Percentiles rank a stretch among this genome's conserved stretches.
Conservation (phyloP, 495 filamentous ascomycete species). For the Xylaria telfairii region DNA sequence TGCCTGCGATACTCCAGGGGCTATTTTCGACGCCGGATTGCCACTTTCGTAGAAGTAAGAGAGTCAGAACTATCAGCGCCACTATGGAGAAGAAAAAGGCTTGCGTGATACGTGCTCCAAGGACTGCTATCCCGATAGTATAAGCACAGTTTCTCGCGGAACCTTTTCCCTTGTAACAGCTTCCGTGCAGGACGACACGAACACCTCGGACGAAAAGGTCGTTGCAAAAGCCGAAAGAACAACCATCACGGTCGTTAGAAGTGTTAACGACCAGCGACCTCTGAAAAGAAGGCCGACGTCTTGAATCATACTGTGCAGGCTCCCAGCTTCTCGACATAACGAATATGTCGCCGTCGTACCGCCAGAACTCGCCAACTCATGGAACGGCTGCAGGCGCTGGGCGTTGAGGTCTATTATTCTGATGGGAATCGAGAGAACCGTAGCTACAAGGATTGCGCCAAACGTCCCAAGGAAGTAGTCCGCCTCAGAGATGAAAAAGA, state of each 20-base stretch:
- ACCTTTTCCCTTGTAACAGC: slow-evolving; percentile 31
- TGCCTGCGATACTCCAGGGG: slow-evolving; percentile 50
- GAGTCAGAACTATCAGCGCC: slow-evolving; percentile 31
- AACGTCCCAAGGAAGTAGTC: slow-evolving; percentile 47
- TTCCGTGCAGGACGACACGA: slow-evolving; percentile 43
- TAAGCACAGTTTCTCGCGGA: slow-evolving; percentile 41
- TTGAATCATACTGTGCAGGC: slow-evolving; percentile 33
- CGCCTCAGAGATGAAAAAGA: slow-evolving; percentile 29
- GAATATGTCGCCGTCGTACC: slow-evolving; percentile 41
- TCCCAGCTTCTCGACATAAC: slow-evolving; percentile 38
- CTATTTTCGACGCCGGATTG: slow-evolving; percentile 45
- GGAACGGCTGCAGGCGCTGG: slow-evolving; percentile 46
- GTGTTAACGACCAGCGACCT: slow-evolving; percentile 36
- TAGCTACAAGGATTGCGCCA: slow-evolving; percentile 41
- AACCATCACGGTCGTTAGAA: slow-evolving; percentile 39
- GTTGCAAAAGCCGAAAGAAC: slow-evolving; percentile 40
- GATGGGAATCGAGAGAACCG: slow-evolving; percentile 42
- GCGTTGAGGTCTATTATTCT: slow-evolving; percentile 46
- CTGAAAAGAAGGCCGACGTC: slow-evolving; percentile 35
- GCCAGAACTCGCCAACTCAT: slow-evolving; percentile 37
- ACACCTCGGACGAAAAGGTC: slow-evolving; percentile 43
- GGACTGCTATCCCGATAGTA: slow-evolving; percentile 18
- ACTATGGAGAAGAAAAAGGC: slow-evolving; percentile 26
- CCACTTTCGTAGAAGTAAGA: slow-evolving; percentile 36
- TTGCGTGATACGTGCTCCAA: slow-evolving; percentile 16